Base-by-base conservation (phyloP, 345 rosid species). In the Citrus reticulata region DNA sequence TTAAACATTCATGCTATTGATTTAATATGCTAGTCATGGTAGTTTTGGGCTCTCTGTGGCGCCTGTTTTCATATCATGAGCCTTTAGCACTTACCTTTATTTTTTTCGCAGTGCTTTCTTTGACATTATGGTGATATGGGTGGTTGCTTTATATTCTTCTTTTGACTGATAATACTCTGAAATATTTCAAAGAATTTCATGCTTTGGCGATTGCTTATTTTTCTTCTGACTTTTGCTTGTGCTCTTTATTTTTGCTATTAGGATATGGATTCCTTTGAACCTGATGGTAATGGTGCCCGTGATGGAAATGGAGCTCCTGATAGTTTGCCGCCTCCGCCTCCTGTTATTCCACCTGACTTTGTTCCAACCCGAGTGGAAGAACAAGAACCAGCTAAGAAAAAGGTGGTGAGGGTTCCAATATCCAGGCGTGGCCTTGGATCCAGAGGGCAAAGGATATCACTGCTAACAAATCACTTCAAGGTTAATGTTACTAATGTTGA, bases 401-500 rank as follows among this genome's bases (percentile, higher is more conserved):
- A 87, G 85, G 70, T n/a, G 24, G 58, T 17, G 1, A 86, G 89
- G 58, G 69, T 88, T 62, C 98, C 98, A 2, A 88, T 91, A 73
- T 87, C 92, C 32, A 85, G 99, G 74, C 89, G 87, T 37, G 91
- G 97, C 40, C 75, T 77, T 72, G 98, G 88, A 10, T 34, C 90
- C 20, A 92, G 80, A 78, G 97, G 98, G 54, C 90, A 88, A 73
- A 91, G 82, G 88, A 84, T 86, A 37, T 0, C 75, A 30, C 57
- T 95, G 25, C 84, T 86, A 5, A 95, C 97, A 0, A 93, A 95
- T 80, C 99, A 95, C 82, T 95, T 91, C 58, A 89, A 85, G 83
- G 99, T 93, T 20, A 87, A 89, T 68, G 87, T 92, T 65, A 80
- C 82, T 34, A 89, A 82, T 27, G 49, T 78, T 29, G 89, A 85